Percentiles rank a stretch among this genome's conserved stretches.
Conservation (phyloP, 208 protist genomes). For the Leishmania martiniquensis region DNA sequence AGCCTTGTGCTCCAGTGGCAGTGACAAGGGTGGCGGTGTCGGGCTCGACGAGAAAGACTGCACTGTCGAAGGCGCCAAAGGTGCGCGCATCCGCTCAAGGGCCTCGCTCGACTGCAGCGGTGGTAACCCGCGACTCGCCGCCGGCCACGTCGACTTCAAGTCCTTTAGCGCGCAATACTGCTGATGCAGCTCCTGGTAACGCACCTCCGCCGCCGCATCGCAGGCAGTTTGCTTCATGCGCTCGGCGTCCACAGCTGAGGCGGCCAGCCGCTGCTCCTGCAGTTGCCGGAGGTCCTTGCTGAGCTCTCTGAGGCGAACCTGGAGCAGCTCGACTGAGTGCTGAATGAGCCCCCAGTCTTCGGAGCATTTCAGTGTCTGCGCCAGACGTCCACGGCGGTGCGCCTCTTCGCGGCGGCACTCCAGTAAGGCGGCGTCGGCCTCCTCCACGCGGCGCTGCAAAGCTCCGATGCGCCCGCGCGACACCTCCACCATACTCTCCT, state of each 20-base stretch:
- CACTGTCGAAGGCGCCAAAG: not conserved
- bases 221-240: not conserved
- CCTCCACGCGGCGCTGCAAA: conserved; percentile 20
- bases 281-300: conserved; percentile 20
- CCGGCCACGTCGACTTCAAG: not conserved
- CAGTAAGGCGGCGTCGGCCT: conserved; percentile 12
- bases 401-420: conserved; percentile 27
- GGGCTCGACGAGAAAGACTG: not conserved
- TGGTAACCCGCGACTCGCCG: not conserved
- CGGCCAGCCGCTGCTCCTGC: not conserved
- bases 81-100: not conserved
- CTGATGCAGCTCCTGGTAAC: conserved; percentile 1
- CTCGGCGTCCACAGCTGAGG: not conserved
- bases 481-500: conserved; percentile 12
- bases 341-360: conserved; percentile 61
- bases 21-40: not conserved
- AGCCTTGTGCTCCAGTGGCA: not conserved
- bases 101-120: not conserved
- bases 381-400: conserved; percentile 25
- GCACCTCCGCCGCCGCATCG: conserved; percentile 1
- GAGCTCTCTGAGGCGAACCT: conserved; percentile 17
- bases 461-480: conserved; percentile 5
- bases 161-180: conserved; percentile 5
- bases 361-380: conserved; percentile 42
- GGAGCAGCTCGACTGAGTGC: conserved; percentile 33